Evolutionary conservation across 2,329 filamentous ascomycete genomes (phyloP).

Genomic region (Fusarium cyanostomum): DNA sequence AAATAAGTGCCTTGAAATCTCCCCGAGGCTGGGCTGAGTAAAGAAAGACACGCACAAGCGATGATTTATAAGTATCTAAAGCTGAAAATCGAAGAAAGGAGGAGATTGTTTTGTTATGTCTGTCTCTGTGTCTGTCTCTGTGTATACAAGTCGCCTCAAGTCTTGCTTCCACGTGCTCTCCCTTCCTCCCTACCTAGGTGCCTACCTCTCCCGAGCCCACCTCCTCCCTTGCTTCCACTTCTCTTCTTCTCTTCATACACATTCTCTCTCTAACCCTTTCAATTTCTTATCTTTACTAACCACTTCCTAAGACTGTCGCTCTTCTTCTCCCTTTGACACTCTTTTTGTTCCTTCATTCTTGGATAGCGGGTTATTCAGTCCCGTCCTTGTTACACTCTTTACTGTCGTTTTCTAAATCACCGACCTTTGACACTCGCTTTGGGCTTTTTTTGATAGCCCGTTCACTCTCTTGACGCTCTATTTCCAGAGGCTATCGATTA

Average conservation of each 20-base stretch:
- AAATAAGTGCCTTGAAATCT: not conserved
- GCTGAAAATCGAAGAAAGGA: not conserved
- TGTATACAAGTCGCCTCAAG: not conserved
- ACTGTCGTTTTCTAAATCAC: constrained; percentile 9
- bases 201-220: not conserved
- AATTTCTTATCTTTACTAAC: not conserved
- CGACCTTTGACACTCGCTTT: constrained; percentile 17
- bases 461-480: constrained; percentile 16
- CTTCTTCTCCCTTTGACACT: constrained; percentile 21
- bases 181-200: not conserved
- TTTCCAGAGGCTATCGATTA: not conserved
- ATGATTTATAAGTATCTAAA: not conserved
- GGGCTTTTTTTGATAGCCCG: constrained; percentile 17
- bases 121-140: not conserved
- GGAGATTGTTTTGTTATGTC: not conserved
- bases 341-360: constrained; percentile 30
- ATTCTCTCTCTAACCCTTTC: constrained; percentile 1
- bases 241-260: constrained; percentile 8
- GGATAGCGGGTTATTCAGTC: constrained; percentile 14
- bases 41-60: not conserved
- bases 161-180: constrained; percentile 17
- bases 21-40: not conserved
- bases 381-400: constrained; percentile 10
- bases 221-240: constrained; percentile 1
- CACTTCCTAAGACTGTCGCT: constrained; percentile 24